These are phyloP conservation scores for Xylaria cubensis DNA, from an alignment of 495 filamentous ascomycete species.

Conservation along the genomic window DNA sequence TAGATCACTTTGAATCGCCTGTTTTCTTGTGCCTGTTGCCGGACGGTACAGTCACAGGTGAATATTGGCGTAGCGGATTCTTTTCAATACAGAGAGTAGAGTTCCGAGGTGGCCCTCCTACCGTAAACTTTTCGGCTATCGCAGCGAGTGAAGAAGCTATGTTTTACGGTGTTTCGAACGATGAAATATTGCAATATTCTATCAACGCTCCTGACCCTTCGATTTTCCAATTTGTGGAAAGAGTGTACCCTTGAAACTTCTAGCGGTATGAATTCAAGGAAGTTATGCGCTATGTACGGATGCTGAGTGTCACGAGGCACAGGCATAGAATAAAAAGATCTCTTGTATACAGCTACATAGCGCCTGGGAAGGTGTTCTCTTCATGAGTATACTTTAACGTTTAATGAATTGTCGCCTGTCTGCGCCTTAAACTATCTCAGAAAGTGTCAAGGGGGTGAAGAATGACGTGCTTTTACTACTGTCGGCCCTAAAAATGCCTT, in stretches of 20 bases:
- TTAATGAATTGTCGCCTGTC: no score
- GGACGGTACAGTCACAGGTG: conserved; percentile 31
- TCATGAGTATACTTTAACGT: no score
- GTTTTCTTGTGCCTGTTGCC: conserved; percentile 27
- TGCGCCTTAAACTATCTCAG: no score
- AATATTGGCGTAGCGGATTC: conserved; percentile 5
- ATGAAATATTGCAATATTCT: conserved; percentile 29
- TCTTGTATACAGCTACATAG: no score
- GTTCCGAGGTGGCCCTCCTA: conserved; percentile 27
- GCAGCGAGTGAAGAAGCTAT: conserved; percentile 25
- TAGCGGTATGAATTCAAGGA: no score
- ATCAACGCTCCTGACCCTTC: conserved; percentile 10
- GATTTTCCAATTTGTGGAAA: conserved; percentile 17
- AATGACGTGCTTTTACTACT: no score
- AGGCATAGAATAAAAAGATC: no score
- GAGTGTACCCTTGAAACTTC: conserved; percentile 29
- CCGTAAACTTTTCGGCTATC: conserved; percentile 32
- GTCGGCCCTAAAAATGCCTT: no score
- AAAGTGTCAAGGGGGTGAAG: no score
- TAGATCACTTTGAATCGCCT: conserved; percentile 18
- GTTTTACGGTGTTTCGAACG: conserved; percentile 31
- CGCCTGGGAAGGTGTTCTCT: no score
- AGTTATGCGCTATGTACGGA: no score
- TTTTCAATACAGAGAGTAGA: conserved; percentile 21
- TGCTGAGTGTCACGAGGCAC: no score